Evolutionary conservation across 2,329 filamentous ascomycete genomes (phyloP).

Genomic region (Emydomyces testavorans): DNA sequence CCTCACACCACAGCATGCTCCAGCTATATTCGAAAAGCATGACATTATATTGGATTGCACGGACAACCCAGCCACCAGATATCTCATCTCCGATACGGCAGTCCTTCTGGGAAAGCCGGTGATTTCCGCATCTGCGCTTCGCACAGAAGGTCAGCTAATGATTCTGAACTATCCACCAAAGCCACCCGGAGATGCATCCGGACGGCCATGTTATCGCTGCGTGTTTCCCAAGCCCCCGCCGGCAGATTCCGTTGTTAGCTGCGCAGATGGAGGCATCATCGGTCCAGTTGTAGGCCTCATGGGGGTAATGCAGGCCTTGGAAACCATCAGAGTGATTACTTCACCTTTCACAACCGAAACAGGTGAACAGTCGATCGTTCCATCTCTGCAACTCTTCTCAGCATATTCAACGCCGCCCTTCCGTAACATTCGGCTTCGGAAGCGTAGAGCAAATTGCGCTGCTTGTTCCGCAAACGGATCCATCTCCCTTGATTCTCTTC

Average conservation of each 20-base stretch:
- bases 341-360: slow-evolving; percentile 21
- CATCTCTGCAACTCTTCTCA: slow-evolving; percentile 35
- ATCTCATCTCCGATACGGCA: slow-evolving; percentile 83
- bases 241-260: slow-evolving; percentile 67
- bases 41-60: slow-evolving; percentile 90
- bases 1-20: slow-evolving; percentile 57
- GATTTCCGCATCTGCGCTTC: slow-evolving; percentile 78
- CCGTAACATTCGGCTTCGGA: slow-evolving; percentile 61
- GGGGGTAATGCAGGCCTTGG: slow-evolving; percentile 82
- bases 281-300: slow-evolving; percentile 88
- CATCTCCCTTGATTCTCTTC: slow-evolving; percentile 53
- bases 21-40: slow-evolving; percentile 55
- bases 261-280: slow-evolving; percentile 83
- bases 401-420: slow-evolving; percentile 44
- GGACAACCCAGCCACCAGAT: slow-evolving; percentile 81
- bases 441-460: slow-evolving; percentile 57
- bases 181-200: slow-evolving; percentile 44
- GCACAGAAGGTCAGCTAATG: slow-evolving; percentile 80
- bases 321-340: slow-evolving; percentile 73
- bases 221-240: slow-evolving; percentile 83
- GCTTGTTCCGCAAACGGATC: slow-evolving; percentile 57
- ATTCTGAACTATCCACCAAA: slow-evolving; percentile 70
- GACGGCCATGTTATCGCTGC: slow-evolving; percentile 86
- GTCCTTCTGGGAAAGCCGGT: slow-evolving; percentile 68
- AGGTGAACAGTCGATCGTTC: slow-evolving; percentile 20